Evolutionary conservation across 306 rosid genomes (phyloP), one percentile per base, ranked within the genome.

Genomic region (Pyrus communis): DNA sequence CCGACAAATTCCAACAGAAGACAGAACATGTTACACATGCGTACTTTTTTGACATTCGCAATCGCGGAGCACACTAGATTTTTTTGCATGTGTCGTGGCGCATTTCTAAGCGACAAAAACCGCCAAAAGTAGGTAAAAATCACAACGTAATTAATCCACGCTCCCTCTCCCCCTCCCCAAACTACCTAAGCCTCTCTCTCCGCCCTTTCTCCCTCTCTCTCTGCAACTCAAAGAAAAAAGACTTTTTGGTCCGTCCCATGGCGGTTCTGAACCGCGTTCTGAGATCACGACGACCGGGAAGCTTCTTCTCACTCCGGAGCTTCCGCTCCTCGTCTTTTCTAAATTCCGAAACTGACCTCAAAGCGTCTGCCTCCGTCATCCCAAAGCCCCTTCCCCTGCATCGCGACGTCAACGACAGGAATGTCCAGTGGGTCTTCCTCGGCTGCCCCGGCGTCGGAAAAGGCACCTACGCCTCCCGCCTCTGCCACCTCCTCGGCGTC

Each of bases 361-460:
- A 71, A 69, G 43, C 83, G 40, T 6, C 75, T n/a, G 46, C 81
- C 22, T 46, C 67, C 12, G 35, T 62, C 14, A 51, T 21, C 33
- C 80, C 40, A 22, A 78, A 63, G 25, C 15, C 71, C 55, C 84
- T 78, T 12, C 76, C 84, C 57, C 49, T 77, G 51, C 67, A 61
- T 45, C 69, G 63, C 25, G 71, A 76, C 28, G 78, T 46, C 9
- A 61, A 62, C 23, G 77, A 68, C 22, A 77, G 85, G 75, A 86
- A 75, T 60, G 81, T 80, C 21, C 87, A 78, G 69, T 86, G 87
- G 89, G 89, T 83, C 30, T 86, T 86, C 64, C 70, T 86, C 5
- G 89, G 89, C 21, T 86, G 87, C 63, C 89, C 89, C n/a, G 89
- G 89, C 17, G 89, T 86, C 71, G 89, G 89, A 4, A 86, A 86